Evolutionary conservation across 169 alveolate genomes (phyloP), one percentile per base, ranked within the genome.

Genomic region (Cryptosporidium sp.): DNA sequence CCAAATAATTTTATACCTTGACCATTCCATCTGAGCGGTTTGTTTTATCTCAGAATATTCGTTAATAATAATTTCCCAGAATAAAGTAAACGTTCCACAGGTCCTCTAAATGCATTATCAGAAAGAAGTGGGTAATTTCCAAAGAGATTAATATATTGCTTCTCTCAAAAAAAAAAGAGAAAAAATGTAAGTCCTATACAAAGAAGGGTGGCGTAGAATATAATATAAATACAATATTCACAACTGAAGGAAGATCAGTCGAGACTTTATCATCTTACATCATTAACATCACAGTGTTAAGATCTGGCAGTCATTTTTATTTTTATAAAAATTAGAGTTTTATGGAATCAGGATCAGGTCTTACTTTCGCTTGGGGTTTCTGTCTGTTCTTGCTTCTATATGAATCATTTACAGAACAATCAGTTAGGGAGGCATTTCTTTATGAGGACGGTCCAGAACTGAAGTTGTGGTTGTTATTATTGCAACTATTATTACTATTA

Each of bases 251-350:
- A 65, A 10, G 72, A 9, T 48, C 33, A 3, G 72, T 31, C 29
- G 53, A 18, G 26, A 71, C 56, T 71, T 71, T 35, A 71, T 51
- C 18, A 51, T 51, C 85, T 44, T 51, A 21, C 44, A 71, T 71
- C 67, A 52, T 56, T 71, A 71, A 71, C 85, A 71, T 71, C 85
- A 71, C 67, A 71, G 85, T 71, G 85, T 71, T 71, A 71, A 45
- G 35, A 71, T 51, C 44, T 71, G n/a, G 61, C 44, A 10, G 69
- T 69, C 68, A 71, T 51, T 51, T 48, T n/a, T 51, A 10, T 3
- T 3, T 35, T 39, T 69, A 68, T 29, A 31, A 69, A 42, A 37
- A 69, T 29, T 61, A 69, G 51, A 69, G 80, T 67, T 23, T 21
- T 48, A n/a, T 56, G 67, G 12, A 21, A 21, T 56, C 67, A 56